Evolutionary conservation across 2,329 filamentous ascomycete genomes (phyloP).

Genomic region (Cladosporium sp.): DNA sequence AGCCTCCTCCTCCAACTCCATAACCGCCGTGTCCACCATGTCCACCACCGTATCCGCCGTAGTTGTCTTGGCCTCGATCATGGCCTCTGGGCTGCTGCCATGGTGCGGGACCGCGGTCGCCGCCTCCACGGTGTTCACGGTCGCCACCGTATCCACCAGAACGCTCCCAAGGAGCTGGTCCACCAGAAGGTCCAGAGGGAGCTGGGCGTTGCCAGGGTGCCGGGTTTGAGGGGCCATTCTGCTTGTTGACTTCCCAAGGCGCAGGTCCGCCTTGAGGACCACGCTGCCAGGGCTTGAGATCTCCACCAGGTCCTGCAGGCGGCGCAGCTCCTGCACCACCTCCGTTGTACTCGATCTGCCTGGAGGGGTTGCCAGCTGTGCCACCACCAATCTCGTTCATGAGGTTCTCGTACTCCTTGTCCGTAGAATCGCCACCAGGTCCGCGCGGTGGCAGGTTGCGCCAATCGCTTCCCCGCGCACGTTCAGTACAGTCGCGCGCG

Average conservation of each 20-base stretch:
- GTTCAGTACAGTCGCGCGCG: constrained; percentile 95
- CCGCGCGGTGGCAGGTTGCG: constrained; percentile 67
- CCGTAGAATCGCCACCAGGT: constrained; percentile 70
- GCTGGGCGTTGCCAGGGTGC: constrained; percentile 20
- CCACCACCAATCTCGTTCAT: constrained; percentile 95
- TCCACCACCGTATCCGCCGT: constrained; percentile 26
- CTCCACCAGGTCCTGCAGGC: constrained; percentile 65
- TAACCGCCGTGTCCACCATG: constrained; percentile 24
- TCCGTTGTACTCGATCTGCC: constrained; percentile 84
- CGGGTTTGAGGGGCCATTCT: constrained; percentile 14
- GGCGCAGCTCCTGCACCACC: constrained; percentile 60
- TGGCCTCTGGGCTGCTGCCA: constrained; percentile 33
- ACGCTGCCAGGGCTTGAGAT: constrained; percentile 35
- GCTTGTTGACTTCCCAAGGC: constrained; percentile 39
- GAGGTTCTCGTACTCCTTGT: constrained; percentile 96
- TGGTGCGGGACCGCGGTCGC: constrained; percentile 26
- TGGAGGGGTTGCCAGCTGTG: constrained; percentile 61
- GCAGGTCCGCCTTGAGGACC: constrained; percentile 36
- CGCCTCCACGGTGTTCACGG: constrained; percentile 26
- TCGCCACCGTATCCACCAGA: constrained; percentile 28
- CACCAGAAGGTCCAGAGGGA: constrained; percentile 28
- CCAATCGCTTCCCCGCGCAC: constrained; percentile 88
- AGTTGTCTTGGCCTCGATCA: constrained; percentile 12
- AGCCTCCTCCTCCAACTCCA: constrained; percentile 17
- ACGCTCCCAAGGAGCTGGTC: constrained; percentile 41